Conservation (phyloP, 805 yeast species). For the Geotrichum ghanense region DNA sequence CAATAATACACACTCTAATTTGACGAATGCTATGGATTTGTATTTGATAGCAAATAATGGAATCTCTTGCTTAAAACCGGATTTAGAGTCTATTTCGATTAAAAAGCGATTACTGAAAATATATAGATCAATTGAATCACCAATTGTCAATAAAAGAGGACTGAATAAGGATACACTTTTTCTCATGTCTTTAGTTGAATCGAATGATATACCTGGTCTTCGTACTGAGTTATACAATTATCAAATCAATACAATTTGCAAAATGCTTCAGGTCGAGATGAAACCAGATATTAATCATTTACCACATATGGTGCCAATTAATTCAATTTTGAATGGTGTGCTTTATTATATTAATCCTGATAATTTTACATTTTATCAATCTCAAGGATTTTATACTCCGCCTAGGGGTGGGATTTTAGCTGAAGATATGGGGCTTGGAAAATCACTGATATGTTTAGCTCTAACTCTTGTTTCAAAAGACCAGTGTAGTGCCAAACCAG, state of each 20-base stretch:
- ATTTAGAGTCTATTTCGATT: not conserved
- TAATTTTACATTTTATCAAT: conserved; percentile 3
- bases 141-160: not conserved
- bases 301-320: not conserved
- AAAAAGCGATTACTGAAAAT: not conserved
- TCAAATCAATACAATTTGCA: not conserved
- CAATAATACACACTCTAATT: not conserved
- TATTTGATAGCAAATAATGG: not conserved
- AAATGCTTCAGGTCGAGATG: not conserved
- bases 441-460: conserved; percentile 49
- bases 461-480: conserved; percentile 43
- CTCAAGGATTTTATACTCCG: conserved; percentile 3
- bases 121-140: not conserved
- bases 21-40: not conserved
- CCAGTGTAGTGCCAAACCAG: conserved; percentile 23
- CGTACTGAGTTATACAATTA: not conserved
- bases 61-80: not conserved
- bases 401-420: conserved; percentile 48
- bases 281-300: not conserved
- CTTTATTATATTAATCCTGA: not conserved
- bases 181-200: not conserved
- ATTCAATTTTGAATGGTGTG: not conserved
- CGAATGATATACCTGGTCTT: not conserved
- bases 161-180: not conserved
- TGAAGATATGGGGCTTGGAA: conserved; percentile 61